Evolutionary conservation across 768 basidiomycete genomes (phyloP).

Genomic region (Trichaptum fuscoviolaceum): DNA sequence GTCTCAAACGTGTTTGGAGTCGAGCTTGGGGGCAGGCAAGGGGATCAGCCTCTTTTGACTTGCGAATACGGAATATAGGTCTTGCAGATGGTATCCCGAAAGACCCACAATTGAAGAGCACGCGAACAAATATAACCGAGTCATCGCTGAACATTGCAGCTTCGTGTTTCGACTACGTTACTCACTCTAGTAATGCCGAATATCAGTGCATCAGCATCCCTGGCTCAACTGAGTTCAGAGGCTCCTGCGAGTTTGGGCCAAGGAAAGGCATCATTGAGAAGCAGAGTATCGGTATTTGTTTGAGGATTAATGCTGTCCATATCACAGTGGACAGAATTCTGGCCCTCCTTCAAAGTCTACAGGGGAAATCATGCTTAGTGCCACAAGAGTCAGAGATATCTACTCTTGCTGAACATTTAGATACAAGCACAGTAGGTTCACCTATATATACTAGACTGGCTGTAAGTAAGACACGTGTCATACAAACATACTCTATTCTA

Average conservation of each 20-base stretch:
- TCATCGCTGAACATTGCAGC: neutral
- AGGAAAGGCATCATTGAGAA: slow-evolving; percentile 47
- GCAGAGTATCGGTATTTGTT: slow-evolving; percentile 42
- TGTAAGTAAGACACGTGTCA: neutral
- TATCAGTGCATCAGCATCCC: slow-evolving; percentile 43
- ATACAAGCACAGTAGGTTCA: neutral
- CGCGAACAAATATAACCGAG: neutral
- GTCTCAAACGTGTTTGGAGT: slow-evolving; percentile 62
- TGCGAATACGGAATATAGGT: slow-evolving; percentile 23
- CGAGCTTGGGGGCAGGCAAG: slow-evolving; percentile 61
- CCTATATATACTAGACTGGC: neutral
- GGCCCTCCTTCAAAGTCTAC: slow-evolving; percentile 22
- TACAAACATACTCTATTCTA: neutral
- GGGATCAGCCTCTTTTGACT: slow-evolving; percentile 47
- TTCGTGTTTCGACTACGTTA: neutral
- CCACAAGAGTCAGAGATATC: neutral
- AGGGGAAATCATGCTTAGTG: neutral
- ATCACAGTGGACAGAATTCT: slow-evolving; percentile 40
- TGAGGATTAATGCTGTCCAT: slow-evolving; percentile 42
- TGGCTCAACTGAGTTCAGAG: slow-evolving; percentile 36
- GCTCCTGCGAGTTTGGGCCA: slow-evolving; percentile 28
- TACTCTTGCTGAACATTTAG: neutral
- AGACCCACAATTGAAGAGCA: neutral
- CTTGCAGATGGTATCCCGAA: neutral
- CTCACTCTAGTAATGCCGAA: neutral